Percentiles rank a stretch among this genome's conserved stretches.
Conservation (phyloP, 176 grass and related monocot genomes). For the Themeda triandra region DNA sequence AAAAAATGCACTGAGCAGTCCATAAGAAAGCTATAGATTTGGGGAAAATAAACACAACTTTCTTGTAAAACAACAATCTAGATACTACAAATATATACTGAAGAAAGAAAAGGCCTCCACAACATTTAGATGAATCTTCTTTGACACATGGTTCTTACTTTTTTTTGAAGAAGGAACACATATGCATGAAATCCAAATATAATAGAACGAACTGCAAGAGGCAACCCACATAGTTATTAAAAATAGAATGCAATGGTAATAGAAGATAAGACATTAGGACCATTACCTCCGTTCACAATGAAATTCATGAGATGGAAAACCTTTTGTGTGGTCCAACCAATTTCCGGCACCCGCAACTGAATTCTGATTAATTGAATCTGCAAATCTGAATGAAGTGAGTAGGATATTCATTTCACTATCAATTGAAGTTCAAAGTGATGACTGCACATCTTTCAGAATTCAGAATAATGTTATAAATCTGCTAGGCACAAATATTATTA, state of each 20-base stretch:
- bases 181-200: slow-evolving; percentile 74
- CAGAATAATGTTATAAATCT: not conserved
- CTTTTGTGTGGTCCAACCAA: slow-evolving; percentile 92
- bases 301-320: slow-evolving; percentile 98
- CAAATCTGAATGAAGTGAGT: not conserved
- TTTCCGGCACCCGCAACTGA: slow-evolving; percentile 72
- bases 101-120: not conserved
- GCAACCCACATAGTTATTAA: slow-evolving; percentile 25
- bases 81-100: not conserved
- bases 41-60: not conserved
- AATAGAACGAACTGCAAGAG: slow-evolving; percentile 63
- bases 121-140: slow-evolving; percentile 11
- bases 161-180: slow-evolving; percentile 61
- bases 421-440: not conserved
- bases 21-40: not conserved
- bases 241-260: not conserved
- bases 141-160: slow-evolving; percentile 40
- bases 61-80: slow-evolving; percentile 3
- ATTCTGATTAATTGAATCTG: slow-evolving; percentile 93
- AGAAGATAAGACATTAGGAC: not conserved
- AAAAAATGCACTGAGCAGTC: not conserved
- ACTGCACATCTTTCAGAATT: not conserved
- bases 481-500: not conserved
- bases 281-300: slow-evolving; percentile 79
- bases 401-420: not conserved